phyloP scores from a whole-genome alignment of 352 stramenopile species.

The Globisporangium nodosum region DNA sequence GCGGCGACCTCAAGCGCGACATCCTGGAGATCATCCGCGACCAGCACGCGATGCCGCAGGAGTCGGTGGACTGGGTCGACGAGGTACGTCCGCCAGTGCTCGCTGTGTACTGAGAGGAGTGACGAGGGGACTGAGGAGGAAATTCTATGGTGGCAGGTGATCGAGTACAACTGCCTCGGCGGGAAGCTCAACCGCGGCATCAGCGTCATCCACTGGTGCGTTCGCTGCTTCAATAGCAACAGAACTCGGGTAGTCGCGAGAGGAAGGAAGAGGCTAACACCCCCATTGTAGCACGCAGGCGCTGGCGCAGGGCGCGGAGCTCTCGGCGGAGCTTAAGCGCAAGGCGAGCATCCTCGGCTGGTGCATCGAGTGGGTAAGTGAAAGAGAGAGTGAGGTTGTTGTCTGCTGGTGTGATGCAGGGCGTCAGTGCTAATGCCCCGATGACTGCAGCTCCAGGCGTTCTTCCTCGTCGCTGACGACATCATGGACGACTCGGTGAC shows the following conservation, averaged over 20 bases:
- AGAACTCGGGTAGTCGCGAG: too few relatives aligned
- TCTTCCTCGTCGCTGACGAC: conserved; percentile 98
- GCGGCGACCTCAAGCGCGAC: conserved; percentile 65
- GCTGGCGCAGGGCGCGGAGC: conserved; percentile 33
- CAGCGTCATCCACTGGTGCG: conserved; percentile 90
- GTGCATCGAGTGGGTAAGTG: conserved; percentile 94
- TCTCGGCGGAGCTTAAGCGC: conserved; percentile 63
- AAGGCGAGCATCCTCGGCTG: conserved; percentile 95
- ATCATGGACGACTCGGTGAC: conserved; percentile 98
- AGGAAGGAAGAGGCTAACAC: not conserved
- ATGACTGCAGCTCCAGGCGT: conserved; percentile 90
- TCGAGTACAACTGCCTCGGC: conserved; percentile 97
- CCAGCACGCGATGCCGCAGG: conserved; percentile 71
- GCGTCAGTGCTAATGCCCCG: not conserved
- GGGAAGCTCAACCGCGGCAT: conserved; percentile 98
- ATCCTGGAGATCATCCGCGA: conserved; percentile 58
- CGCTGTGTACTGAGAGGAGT: too few relatives aligned
- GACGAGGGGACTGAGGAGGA: not conserved
- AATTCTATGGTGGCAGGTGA: conserved; percentile 29
- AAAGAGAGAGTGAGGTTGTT: not conserved
- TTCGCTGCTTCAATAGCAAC: not conserved
- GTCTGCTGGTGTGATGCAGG: not conserved
- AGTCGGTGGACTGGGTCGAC: conserved; percentile 73
- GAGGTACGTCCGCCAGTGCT: conserved; percentile 16
- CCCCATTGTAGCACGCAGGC: conserved; percentile 41